Percentiles rank a stretch among this genome's conserved stretches.
phyloP scores from a whole-genome alignment of 805 yeast species.

The Saturnispora hagleri region DNA sequence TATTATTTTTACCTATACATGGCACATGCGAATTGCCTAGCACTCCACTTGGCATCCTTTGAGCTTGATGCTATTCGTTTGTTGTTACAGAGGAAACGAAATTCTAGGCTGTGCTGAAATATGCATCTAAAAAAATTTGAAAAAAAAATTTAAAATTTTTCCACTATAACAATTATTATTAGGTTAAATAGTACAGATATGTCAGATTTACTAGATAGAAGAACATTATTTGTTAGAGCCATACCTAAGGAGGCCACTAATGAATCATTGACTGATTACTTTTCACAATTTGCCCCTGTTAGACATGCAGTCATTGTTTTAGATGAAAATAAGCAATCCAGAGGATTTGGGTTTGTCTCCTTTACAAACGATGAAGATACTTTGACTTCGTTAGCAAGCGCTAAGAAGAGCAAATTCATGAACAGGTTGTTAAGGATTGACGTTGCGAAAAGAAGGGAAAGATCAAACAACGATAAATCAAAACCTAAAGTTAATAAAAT shows the following conservation, averaged over 20 bases:
- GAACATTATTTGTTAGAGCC: conserved; percentile 77
- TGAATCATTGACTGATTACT: conserved; percentile 73
- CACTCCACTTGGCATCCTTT: conserved; percentile 17
- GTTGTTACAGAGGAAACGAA: not conserved
- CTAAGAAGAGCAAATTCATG: conserved; percentile 59
- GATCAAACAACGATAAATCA: conserved; percentile 37
- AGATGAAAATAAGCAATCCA: conserved; percentile 64
- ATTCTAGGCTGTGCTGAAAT: conserved; percentile 6
- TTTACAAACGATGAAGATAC: conserved; percentile 84
- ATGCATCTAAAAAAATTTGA: not conserved
- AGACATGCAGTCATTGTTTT: conserved; percentile 89
- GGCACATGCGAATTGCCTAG: conserved; percentile 29
- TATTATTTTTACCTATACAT: conserved; percentile 16
- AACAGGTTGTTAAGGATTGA: conserved; percentile 66
- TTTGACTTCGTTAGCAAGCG: conserved; percentile 54
- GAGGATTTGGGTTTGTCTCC: conserved; percentile 95
- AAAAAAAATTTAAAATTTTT: not conserved
- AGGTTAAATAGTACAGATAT: not conserved
- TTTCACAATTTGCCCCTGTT: conserved; percentile 89
- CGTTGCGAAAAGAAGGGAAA: conserved; percentile 85
- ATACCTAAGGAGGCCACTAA: conserved; percentile 74
- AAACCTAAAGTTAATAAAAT: not conserved
- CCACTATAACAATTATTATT: not conserved
- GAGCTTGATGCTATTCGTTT: not conserved
- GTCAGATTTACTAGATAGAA: conserved; percentile 35